Base-by-base conservation (phyloP, 129 eudicot species). In the Centrapalus pauciflorus region DNA sequence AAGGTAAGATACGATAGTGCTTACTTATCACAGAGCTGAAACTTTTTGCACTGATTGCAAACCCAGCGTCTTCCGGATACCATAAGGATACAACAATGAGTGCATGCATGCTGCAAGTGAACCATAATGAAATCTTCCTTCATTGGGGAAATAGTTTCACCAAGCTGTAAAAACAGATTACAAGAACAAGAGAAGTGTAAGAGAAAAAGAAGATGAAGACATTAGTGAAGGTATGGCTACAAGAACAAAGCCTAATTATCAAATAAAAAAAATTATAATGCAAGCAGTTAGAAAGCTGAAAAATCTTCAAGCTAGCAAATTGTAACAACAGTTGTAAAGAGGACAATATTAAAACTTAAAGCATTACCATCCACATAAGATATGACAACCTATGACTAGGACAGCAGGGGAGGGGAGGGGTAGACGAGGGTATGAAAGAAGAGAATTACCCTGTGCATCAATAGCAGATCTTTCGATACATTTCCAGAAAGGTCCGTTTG, bases 121-220 rank as follows among this genome's bases (percentile, higher is more conserved):
- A 89, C 99, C 99, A 94, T 89, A 71, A 94, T 94, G 70, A 94
- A 94, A 76, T 94, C 99, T 66, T 94, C 99, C 82, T 94, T 94
- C 97, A 89, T 89, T 50, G 95, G 90, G 74, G 81, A 67, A 67
- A 94, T 94, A 19, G 95, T 78, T 49, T 86, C 95, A 62, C 99
- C 99, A 76, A 94, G 99, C 99, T 88, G 83, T 51, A 82, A 40
- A 75, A 55, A 73, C 30, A 50, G 7, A 52, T 52, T 9, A 55
- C 46, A 63, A 46, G 9, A 8, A 20, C 55, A 65, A 17, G 46
- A 26, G 2, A 65, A 27, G 49, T 40, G 34, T 13, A 73, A 73
- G 57, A 48, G 7, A 49, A 12, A 34, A 52, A 26, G 21, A 52
- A 63, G 12, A 26, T 23, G 12, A 48, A 35, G 17, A 61, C 61